Evolutionary conservation across 2,329 filamentous ascomycete genomes (phyloP), one percentile per base, ranked within the genome.

Genomic region (Clonostachys rosea): DNA sequence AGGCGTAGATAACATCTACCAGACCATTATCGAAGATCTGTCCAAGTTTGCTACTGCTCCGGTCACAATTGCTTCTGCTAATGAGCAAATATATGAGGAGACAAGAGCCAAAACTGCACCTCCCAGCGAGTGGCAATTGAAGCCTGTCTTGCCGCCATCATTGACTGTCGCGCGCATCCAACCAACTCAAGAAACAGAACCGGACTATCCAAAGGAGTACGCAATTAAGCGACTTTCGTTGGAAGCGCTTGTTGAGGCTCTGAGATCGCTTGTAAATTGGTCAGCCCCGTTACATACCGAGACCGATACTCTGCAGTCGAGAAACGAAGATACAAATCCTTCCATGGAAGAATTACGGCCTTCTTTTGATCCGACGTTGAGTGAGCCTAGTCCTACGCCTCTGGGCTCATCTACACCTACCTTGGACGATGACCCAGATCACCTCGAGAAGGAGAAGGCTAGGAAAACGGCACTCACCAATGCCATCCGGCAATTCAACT

Each of bases 1-100:
- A 50, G 91, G 90, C 39, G 81, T 97, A 50, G 92, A 97, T 68
- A 99, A 99, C 66, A 94, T 97, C 66, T 99, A 95, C 64, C 94
- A 99, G 67, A 86, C 81, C 17, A 85, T 97, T 46, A 91, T 99
- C 44, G 95, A 99, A 64, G 91, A 97, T 65, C 73, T 99, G 16
- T 94, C 92, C 34, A 87, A 86, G 56, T 87, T 96, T 56, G 89
- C 91, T 2, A 94, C 87, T 46, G 78, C 84, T 10, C 85, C 91
- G 1, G 84, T 96, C 5, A 65, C 83, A 10, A 82, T 96, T 37
- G 90, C 84, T 3, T 73, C 86, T 2, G 67, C 83, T 34, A 88
- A 96, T 56, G 90, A 96, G 63, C 88, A 95, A 59, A 81, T 85
- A 35, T 97, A 92, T 54, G 87, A 92, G 60, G 92, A 97, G 44